Evolutionary conservation across 495 filamentous ascomycete species (phyloP).

Genomic region (Bryoglossum gracile): DNA sequence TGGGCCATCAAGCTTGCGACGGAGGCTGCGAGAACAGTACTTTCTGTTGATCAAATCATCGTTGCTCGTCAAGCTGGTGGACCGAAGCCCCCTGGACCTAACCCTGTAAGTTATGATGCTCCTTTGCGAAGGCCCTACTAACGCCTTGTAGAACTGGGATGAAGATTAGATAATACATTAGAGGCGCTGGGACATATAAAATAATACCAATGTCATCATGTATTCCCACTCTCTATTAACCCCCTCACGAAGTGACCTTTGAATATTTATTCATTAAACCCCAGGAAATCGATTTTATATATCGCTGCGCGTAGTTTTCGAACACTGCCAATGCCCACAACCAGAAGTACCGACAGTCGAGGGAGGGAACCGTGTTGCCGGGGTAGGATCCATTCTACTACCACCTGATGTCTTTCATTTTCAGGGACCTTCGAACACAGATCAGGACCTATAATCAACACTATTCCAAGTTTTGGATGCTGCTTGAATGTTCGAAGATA

Average conservation of each 20-base stretch:
- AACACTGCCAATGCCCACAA: no score
- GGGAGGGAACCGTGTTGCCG: no score
- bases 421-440: no score
- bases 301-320: no score
- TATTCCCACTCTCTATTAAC: neutral
- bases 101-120: slow-evolving; percentile 42
- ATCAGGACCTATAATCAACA: no score
- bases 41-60: slow-evolving; percentile 98
- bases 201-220: slow-evolving; percentile 16
- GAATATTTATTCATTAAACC: neutral
- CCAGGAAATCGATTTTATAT: neutral
- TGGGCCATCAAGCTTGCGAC: slow-evolving; percentile 97
- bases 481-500: no score
- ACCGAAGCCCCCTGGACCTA: slow-evolving; percentile 90
- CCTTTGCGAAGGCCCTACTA: slow-evolving; percentile 21
- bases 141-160: slow-evolving; percentile 71
- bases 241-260: neutral
- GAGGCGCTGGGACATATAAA: slow-evolving; percentile 12
- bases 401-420: no score
- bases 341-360: no score
- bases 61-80: slow-evolving; percentile 96
- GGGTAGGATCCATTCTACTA: no score
- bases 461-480: no score
- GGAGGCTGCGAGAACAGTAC: slow-evolving; percentile 85
- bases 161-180: slow-evolving; percentile 58